Conservation (phyloP, 2,329 filamentous ascomycete species). For the Sporothrix luriei region DNA sequence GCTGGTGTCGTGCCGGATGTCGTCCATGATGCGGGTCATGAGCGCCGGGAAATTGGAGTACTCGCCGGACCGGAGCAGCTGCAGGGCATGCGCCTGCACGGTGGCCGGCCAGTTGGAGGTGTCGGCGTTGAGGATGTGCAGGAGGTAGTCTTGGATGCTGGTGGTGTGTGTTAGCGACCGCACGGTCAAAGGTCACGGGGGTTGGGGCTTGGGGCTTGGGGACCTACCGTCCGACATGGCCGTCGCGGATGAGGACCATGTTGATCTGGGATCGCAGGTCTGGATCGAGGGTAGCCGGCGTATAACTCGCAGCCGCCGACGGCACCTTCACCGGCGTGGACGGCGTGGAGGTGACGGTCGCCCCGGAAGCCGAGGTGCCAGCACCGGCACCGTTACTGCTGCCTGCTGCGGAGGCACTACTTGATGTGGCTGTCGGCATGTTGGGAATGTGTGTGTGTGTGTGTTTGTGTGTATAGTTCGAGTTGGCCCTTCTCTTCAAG, state of each 20-base stretch:
- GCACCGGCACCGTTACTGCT: slow-evolving; percentile 13
- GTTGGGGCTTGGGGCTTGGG: not conserved
- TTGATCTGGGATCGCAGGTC: slow-evolving; percentile 67
- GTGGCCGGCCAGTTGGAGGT: slow-evolving; percentile 64
- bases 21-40: slow-evolving; percentile 62
- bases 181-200: too few relatives aligned
- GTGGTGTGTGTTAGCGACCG: not conserved
- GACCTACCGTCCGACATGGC: slow-evolving; percentile 60
- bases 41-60: slow-evolving; percentile 63
- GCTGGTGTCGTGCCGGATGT: slow-evolving; percentile 55
- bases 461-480: slow-evolving; percentile 3
- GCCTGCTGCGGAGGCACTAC: slow-evolving; percentile 12
- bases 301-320: slow-evolving; percentile 61
- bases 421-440: slow-evolving; percentile 28
- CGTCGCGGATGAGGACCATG: slow-evolving; percentile 58
- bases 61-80: slow-evolving; percentile 63
- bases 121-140: slow-evolving; percentile 63
- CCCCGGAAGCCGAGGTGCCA: not conserved
- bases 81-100: slow-evolving; percentile 61
- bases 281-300: slow-evolving; percentile 61
- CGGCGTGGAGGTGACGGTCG: slow-evolving; percentile 38
- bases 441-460: not conserved
- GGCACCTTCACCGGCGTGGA: slow-evolving; percentile 64
- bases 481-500: not conserved
- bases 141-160: slow-evolving; percentile 66